Evolutionary conservation across 139 green algal species (phyloP), one percentile per base, ranked within the genome.

Genomic region (Coccomyxa sp.): DNA sequence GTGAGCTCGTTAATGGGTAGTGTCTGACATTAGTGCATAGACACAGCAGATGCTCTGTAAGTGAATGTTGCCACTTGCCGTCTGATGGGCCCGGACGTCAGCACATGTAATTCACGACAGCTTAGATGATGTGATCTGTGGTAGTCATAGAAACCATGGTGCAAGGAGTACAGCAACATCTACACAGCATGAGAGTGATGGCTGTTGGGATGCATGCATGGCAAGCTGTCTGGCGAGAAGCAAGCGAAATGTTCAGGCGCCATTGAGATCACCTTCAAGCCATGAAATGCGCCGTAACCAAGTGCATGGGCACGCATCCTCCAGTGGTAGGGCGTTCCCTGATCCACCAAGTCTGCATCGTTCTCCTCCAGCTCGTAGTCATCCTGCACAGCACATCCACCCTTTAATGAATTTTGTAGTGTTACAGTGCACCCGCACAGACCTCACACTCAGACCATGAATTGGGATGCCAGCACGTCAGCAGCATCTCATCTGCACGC

Each of bases 261-360:
- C 8, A 74, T 31, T 29, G 31, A 29, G 16, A 39, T n/a, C 39
- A 82, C 78, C 58, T 69, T 70, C n/a, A 82, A 37, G 9, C 41
- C 29, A 74, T 74, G 50, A 35, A 82, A 82, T 0, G 78, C 78
- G 44, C 78, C 78, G 64, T 73, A 10, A 1, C 71, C 70, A 14
- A 39, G 44, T 6, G 38, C 22, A 7, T 41, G 18, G 7, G 36
- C 24, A 39, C 71, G 27, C 54, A 44, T 24, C 24, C 78, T 29
- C 78, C 78, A 82, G 38, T 82, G 78, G 9, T 10, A 40, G 12
- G 78, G 70, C 33, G 78, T 70, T 29, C 58, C 22, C 29, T 54
- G 7, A 8, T 33, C 58, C 29, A 81, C 39, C 38, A 81, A n/a
- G 16, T 27, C 69, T 36, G 69, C 41, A n/a, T 38, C 34, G 38